Conservation (phyloP, 2,329 filamentous ascomycete genomes). For the Sporothrix euskadiensis region DNA sequence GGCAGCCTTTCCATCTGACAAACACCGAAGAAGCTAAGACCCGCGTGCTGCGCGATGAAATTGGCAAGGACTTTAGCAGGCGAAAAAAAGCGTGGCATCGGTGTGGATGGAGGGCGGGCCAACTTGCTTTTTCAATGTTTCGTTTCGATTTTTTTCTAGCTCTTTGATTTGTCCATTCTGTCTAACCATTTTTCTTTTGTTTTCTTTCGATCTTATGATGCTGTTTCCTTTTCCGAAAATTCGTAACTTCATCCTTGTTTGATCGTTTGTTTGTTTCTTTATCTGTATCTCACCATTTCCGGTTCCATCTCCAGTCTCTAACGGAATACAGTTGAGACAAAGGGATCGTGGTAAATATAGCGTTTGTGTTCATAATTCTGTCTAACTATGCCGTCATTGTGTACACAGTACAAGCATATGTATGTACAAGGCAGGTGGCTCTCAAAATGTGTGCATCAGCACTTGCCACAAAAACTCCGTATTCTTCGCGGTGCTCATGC, state of each 20-base stretch:
- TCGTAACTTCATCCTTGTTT: neutral
- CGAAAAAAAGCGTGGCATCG: neutral
- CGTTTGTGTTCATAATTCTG: neutral
- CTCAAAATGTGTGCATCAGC: neutral
- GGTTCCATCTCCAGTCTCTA: neutral
- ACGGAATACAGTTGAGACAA: slow-evolving; percentile 12
- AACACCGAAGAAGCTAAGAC: slow-evolving; percentile 7
- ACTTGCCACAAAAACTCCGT: neutral
- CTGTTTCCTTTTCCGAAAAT: neutral
- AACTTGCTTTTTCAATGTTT: slow-evolving; percentile 10
- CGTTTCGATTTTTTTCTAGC: neutral
- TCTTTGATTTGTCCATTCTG: slow-evolving; percentile 11
- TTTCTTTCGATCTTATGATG: neutral
- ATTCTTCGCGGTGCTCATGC: neutral
- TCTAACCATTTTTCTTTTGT: neutral
- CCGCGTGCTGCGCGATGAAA: slow-evolving; percentile 11
- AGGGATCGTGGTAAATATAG: neutral
- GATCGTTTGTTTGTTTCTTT: neutral
- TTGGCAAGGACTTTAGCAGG: slow-evolving; percentile 18
- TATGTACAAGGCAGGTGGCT: neutral
- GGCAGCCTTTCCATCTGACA: neutral
- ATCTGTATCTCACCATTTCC: neutral
- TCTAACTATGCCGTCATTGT: neutral
- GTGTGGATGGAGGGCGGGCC: slow-evolving; percentile 1
- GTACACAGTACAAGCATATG: neutral